Base-by-base conservation (phyloP, 2,329 filamentous ascomycete genomes). In the Penicillium thymicola region DNA sequence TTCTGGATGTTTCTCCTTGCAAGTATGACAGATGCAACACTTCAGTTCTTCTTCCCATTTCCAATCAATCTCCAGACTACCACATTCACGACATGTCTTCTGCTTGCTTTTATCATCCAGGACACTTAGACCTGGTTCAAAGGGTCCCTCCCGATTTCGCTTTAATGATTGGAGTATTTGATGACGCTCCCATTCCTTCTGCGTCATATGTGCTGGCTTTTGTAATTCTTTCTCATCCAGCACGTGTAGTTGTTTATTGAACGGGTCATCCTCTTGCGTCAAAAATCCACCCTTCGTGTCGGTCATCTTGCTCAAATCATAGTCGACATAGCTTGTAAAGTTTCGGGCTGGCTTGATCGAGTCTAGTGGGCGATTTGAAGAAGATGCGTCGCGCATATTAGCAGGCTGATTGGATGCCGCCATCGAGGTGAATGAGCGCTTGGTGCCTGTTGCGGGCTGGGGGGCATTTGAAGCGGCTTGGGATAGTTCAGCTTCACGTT, bases 221-320 rank as follows among this genome's bases (percentile, higher is more conserved):
- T 86, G 81, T 51, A 87, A 83, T 9, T 64, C 62, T 27, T 82
- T 75, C 51, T 82, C 73, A 62, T 77, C 76, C 9, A 72, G 77
- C 7, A 78, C 80, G 65, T 87, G 84, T 67, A 93, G 80, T 9
- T 88, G 90, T 64, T 88, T 88, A 70, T 96, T 96, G 71, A 88
- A 85, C 1, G 94, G 94, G 73, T 99, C 94, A 70, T 99, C 94
- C 60, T 93, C 89, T 1, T 85, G 83, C n/a, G 88, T 89, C 62
- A 99, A 76, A 74, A 99, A 99, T 0, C 94, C 94, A 60, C 94
- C 94, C 71, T 97, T 97, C 0, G 93, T 97, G 73, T 99, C 94
- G 7, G 89, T 95, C 92, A 99, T 97, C 76, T 93, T 89, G 71
- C 89, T 93, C 76, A 99, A 94, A 74, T 99, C 94, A 77, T 97